Conservation (phyloP, 805 yeast species). For the Ogataea angusta region DNA sequence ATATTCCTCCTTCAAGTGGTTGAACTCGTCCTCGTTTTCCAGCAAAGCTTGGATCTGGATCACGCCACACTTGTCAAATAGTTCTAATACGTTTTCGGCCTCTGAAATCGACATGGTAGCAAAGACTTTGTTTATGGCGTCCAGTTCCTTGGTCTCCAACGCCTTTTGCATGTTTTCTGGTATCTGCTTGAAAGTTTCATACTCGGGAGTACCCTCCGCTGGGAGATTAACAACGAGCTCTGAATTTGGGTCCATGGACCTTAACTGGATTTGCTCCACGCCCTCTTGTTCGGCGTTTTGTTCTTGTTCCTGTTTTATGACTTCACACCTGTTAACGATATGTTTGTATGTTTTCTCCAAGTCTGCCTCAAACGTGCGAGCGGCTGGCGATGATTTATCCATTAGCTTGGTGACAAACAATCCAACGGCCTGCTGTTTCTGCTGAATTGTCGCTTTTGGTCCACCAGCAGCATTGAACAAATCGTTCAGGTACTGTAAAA, state of each 20-base stretch:
- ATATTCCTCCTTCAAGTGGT: conserved; percentile 49
- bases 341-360: conserved; percentile 73
- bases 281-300: conserved; percentile 44
- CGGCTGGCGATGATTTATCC: conserved; percentile 56
- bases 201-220: conserved; percentile 46
- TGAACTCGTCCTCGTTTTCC: conserved; percentile 70
- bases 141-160: conserved; percentile 64
- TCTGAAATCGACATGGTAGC: conserved; percentile 68
- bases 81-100: conserved; percentile 73
- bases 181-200: conserved; percentile 54
- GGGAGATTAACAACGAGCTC: conserved; percentile 73
- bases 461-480: conserved; percentile 29
- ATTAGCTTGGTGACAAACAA: conserved; percentile 65
- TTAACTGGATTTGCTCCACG: conserved; percentile 84
- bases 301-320: conserved; percentile 53
- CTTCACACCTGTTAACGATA: conserved; percentile 68
- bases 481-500: conserved; percentile 59
- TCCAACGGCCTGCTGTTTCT: conserved; percentile 44
- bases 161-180: conserved; percentile 71
- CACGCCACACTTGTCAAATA: conserved; percentile 76
- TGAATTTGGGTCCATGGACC: conserved; percentile 80
- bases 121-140: conserved; percentile 79
- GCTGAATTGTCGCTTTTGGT: conserved; percentile 15
- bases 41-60: conserved; percentile 75
- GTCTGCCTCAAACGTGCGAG: conserved; percentile 66